phyloP scores from a whole-genome alignment of 2,329 filamentous ascomycete species.

The Arthrobotrys sinensis region DNA sequence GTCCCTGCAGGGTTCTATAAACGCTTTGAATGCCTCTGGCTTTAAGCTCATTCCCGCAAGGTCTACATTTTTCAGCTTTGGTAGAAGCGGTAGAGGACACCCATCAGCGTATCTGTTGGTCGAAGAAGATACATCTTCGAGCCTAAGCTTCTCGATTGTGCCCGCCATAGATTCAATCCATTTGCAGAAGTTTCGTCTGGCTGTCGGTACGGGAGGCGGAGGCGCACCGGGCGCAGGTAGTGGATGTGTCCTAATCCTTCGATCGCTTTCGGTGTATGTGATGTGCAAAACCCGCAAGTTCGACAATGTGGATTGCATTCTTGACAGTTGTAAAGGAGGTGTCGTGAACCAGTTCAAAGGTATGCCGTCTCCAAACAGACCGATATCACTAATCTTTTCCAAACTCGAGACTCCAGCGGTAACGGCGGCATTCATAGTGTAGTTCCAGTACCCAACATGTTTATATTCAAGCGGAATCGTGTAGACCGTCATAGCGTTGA shows the following conservation, averaged over 20 bases:
- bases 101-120: slow-evolving; percentile 32
- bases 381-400: slow-evolving; percentile 45
- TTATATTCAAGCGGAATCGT: slow-evolving; percentile 45
- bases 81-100: slow-evolving; percentile 29
- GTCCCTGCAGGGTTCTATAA: slow-evolving; percentile 17
- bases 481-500: slow-evolving; percentile 39
- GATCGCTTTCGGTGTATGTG: slow-evolving; percentile 24
- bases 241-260: slow-evolving; percentile 12
- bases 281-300: slow-evolving; percentile 34
- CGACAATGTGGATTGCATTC: slow-evolving; percentile 26
- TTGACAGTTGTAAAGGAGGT: slow-evolving; percentile 11
- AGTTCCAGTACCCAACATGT: slow-evolving; percentile 47
- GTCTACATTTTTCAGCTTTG: slow-evolving; percentile 31
- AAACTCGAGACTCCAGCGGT: slow-evolving; percentile 18
- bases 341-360: slow-evolving; percentile 44
- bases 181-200: slow-evolving; percentile 35
- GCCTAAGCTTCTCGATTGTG: slow-evolving; percentile 32
- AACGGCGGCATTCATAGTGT: slow-evolving; percentile 32
- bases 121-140: slow-evolving; percentile 38
- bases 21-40: slow-evolving; percentile 24
- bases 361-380: slow-evolving; percentile 34
- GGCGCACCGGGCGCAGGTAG: background rate
- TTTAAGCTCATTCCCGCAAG: slow-evolving; percentile 34
- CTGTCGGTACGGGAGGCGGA: background rate
- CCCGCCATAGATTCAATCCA: slow-evolving; percentile 37